These are phyloP conservation scores for Zea luxurians DNA, from an alignment of 176 grass and related monocot species.

Conservation along the genomic window DNA sequence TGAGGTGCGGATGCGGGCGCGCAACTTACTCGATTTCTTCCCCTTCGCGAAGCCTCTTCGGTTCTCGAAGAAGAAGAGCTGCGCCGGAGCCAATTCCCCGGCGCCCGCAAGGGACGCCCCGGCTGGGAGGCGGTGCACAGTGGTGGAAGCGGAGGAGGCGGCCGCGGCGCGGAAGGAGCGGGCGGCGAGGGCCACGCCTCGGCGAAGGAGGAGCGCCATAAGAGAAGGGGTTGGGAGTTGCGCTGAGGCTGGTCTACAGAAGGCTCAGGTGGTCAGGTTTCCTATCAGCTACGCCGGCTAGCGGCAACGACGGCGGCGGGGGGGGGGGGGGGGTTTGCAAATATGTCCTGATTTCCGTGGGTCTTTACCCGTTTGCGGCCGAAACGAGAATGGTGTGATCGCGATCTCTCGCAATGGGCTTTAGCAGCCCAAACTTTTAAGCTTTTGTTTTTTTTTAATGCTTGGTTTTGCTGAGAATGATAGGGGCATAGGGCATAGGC, in stretches of 20 bases:
- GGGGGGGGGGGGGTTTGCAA: conserved; percentile 27
- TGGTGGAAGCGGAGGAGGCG: conserved; percentile 22
- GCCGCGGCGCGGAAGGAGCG: conserved; percentile 45
- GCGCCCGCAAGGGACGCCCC: conserved; percentile 30
- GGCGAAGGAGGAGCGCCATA: conserved; percentile 49
- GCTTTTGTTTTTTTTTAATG: neutral
- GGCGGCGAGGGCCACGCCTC: conserved; percentile 35
- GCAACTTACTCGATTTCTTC: conserved; percentile 67
- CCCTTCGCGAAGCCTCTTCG: conserved; percentile 75
- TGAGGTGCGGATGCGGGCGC: neutral
- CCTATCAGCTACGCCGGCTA: conserved; percentile 33
- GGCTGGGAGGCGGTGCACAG: conserved; percentile 42
- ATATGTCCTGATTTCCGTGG: neutral
- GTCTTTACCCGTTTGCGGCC: conserved; percentile 26
- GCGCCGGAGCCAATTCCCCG: neutral
- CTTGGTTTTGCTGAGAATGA: too few species aligned
- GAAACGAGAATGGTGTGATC: neutral
- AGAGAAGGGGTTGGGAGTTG: neutral
- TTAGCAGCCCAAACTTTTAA: neutral
- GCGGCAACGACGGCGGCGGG: conserved; percentile 32
- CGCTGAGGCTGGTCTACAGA: conserved; percentile 13
- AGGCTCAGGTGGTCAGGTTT: neutral
- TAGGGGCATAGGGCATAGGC: too few species aligned
- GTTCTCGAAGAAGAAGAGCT: conserved; percentile 37
- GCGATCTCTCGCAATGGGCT: neutral